Conservation (phyloP, 495 filamentous ascomycete species). For the Extremus antarcticus region DNA sequence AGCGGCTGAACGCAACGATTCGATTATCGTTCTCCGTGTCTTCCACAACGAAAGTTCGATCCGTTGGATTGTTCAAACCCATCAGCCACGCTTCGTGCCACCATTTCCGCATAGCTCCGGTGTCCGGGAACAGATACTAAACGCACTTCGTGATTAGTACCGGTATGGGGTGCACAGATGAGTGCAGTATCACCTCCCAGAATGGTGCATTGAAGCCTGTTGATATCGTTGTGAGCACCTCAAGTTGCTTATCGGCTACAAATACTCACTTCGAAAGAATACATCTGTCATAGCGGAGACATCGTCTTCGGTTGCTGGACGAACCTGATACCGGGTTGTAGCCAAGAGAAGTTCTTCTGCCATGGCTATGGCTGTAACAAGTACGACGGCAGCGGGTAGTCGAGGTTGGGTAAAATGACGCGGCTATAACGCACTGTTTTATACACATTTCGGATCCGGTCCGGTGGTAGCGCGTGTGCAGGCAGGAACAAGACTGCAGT, state of each 20-base stretch:
- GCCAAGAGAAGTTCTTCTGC: too few relatives aligned
- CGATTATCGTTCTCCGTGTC: conserved; percentile 6
- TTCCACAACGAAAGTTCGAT: conserved; percentile 13
- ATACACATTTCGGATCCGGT: too few relatives aligned
- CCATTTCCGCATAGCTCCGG: not conserved
- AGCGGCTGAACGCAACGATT: conserved; percentile 13
- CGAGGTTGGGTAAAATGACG: too few relatives aligned
- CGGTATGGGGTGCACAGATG: too few relatives aligned
- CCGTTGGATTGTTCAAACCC: conserved; percentile 9
- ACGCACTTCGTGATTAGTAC: too few relatives aligned
- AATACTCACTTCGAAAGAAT: not conserved
- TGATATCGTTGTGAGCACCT: not conserved
- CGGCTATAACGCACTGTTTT: too few relatives aligned
- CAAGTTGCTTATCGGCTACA: not conserved
- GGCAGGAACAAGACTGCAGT: too few relatives aligned
- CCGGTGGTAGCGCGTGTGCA: too few relatives aligned
- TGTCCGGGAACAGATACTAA: conserved; percentile 6
- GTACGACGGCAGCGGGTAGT: too few relatives aligned
- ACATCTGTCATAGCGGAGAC: conserved; percentile 4
- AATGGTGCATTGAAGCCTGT: conserved; percentile 11
- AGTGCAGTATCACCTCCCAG: not conserved
- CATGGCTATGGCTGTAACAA: too few relatives aligned
- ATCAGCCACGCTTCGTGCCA: conserved; percentile 8
- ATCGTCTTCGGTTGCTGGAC: conserved; percentile 7
- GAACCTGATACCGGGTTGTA: conserved; percentile 4